Conservation (phyloP, 495 filamentous ascomycete species). For the Jackrogersella minutella region DNA sequence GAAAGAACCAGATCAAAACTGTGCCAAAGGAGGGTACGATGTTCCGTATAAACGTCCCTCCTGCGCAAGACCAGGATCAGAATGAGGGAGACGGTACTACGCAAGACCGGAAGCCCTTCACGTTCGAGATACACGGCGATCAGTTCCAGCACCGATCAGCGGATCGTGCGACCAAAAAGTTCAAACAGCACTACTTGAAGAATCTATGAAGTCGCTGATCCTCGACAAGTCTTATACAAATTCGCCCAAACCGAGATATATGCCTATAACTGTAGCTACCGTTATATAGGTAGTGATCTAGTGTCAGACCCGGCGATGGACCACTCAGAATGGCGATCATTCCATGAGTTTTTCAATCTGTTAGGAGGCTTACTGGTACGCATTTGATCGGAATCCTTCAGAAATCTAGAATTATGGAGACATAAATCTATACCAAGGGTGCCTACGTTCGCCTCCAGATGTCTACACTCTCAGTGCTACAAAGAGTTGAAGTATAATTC, state of each 20-base stretch:
- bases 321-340: background rate
- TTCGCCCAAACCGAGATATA: background rate
- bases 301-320: no score
- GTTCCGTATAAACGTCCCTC: slow-evolving; percentile 78
- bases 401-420: background rate
- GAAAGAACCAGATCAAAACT: slow-evolving; percentile 70
- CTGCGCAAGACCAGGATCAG: slow-evolving; percentile 43
- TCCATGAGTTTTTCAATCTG: background rate
- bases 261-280: background rate
- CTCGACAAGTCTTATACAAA: background rate
- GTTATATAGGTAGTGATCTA: background rate
- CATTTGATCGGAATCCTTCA: background rate
- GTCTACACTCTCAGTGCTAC: no score
- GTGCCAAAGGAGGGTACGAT: slow-evolving; percentile 90
- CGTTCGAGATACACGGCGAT: slow-evolving; percentile 88
- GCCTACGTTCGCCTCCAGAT: no score
- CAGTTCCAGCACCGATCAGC: slow-evolving; percentile 84
- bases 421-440: background rate
- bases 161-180: slow-evolving; percentile 89
- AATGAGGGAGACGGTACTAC: slow-evolving; percentile 14
- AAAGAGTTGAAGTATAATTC: no score
- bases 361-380: background rate
- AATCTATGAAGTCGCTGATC: slow-evolving; percentile 63
- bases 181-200: slow-evolving; percentile 76
- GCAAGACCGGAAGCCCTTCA: slow-evolving; percentile 53